phyloP scores from a whole-genome alignment of 371 early-diverging fungal genomes.

The Lichtheimia ornata region DNA sequence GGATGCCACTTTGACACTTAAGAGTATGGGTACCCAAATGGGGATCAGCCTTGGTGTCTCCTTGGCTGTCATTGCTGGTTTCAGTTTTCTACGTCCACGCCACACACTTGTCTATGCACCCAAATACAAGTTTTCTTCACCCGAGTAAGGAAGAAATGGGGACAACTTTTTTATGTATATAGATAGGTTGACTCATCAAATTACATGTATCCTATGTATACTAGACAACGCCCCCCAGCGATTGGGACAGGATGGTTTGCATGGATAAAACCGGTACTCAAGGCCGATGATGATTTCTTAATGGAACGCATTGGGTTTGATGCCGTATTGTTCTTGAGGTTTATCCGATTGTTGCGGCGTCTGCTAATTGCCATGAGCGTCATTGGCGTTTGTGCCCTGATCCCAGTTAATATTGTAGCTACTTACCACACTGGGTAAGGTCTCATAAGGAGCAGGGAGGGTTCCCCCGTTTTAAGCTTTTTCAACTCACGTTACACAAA shows the following conservation, averaged over 20 bases:
- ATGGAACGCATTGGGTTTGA: constrained; percentile 72
- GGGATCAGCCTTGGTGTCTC: constrained; percentile 48
- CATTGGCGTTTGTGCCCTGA: constrained; percentile 56
- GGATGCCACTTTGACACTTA: constrained; percentile 26
- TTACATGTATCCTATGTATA: neutral
- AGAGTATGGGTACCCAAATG: constrained; percentile 45
- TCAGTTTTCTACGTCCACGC: constrained; percentile 39
- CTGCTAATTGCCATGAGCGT: constrained; percentile 56
- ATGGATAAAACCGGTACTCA: constrained; percentile 65
- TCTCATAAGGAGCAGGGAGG: neutral
- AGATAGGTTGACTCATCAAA: no score
- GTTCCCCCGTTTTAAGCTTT: neutral
- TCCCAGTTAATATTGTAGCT: constrained; percentile 62
- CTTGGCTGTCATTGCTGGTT: constrained; percentile 41
- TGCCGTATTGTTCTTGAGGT: constrained; percentile 74
- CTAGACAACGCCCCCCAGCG: constrained; percentile 59
- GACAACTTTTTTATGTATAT: neutral
- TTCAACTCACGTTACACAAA: constrained; percentile 5
- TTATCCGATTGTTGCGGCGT: constrained; percentile 55
- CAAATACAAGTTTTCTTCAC: constrained; percentile 38
- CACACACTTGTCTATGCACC: constrained; percentile 50
- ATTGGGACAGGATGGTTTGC: constrained; percentile 55
- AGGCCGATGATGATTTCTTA: constrained; percentile 55
- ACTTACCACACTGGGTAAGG: constrained; percentile 38
- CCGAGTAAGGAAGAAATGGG: constrained; percentile 25